Evolutionary conservation across 345 rosid species (phyloP), one percentile per base, ranked within the genome.

Genomic region (Gossypium mustelinum): DNA sequence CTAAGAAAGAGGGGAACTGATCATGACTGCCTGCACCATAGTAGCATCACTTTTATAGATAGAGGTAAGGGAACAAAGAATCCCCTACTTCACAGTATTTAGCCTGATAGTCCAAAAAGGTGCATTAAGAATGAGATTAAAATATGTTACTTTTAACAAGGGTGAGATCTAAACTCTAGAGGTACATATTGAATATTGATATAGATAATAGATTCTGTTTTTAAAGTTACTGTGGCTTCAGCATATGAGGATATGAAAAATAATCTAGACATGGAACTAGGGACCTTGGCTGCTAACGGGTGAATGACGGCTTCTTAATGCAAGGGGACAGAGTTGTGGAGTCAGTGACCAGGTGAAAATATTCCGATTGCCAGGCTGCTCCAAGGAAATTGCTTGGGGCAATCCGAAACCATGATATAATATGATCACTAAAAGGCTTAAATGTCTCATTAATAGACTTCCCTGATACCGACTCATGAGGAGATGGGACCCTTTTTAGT

Each of bases 1-100:
- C 63, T 11, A 22, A 68, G 48, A 13, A 47, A 24, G 41, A 25
- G 43, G 5, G 34, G 1, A 68, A 50, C 14, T 68, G 72, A 68
- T 50, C 58, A 50, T 68, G 44, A 50, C n/a, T 68, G 14, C 9
- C 72, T 50, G 59, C 58, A 50, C 43, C 72, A 68, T 14, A 50
- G 24, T 25, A 68, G 52, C 72, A 68, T 27, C 44, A 50, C 51
- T 9, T 34, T 51, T 20, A 22, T 12, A 20, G 54, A 66, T 20
- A 45, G 11, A 43, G 16, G 5, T 6, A 43, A 66, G 54, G 7
- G 24, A 66, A 66, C 11, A 50, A 59, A 24, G 11, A 16, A 54
- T 22, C 41, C 7, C 41, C 57, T 54, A 17, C 22, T 11, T 34
- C 13, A 17, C 13, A 17, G 68, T 63, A 9, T 12, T 66, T 47